Evolutionary conservation across 2,329 filamentous ascomycete species (phyloP), one percentile per base, ranked within the genome.

Genomic region (Fusarium mundagurra): DNA sequence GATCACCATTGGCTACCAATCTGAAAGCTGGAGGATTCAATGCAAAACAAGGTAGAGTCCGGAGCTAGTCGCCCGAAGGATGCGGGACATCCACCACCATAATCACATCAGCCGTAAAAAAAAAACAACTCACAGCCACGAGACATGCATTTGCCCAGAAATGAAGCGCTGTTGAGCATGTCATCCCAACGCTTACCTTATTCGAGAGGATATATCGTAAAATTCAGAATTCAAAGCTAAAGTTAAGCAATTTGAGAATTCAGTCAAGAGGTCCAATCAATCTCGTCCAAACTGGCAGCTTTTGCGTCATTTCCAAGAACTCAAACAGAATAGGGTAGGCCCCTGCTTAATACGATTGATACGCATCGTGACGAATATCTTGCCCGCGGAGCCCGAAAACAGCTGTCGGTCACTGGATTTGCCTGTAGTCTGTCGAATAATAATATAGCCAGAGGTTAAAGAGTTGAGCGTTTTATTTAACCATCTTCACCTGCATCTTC

Each of bases 221-320:
- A 6, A 31, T 18, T n/a, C 2, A 41, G 16, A 6, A 18, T 55
- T 29, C 3, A 18, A 6, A 18, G 10, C 18, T 16, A 54, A 17
- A 29, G 18, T 3, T 11, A 51, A 9, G 6, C 12, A 14, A 20
- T 20, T 27, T 14, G 16, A 16, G 2, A n/a, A n/a, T 14, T 6
- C 22, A 20, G 7, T 8, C 20, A 0, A 0, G 7, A 7, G 18
- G 10, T 7, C 24, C 18, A 27, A 22, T 27, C 8, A 13, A n/a
- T 29, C 14, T n/a, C 2, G 20, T 14, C 16, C 3, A 55, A 41
- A 29, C 20, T 29, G 11, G 24, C 10, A n/a, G 34, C 24, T 31
- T 31, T 11, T 31, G 24, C 34, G 34, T 54, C 24, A 18, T 55
- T 31, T n/a, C 18, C 13, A n/a, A 41, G 20, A n/a, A n/a, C 2